A percentile compares a stretch with the other conserved stretches of the same genome.
Evolutionary conservation across 345 rosid genomes (phyloP).

Genomic region (Hirschfeldia incana): DNA sequence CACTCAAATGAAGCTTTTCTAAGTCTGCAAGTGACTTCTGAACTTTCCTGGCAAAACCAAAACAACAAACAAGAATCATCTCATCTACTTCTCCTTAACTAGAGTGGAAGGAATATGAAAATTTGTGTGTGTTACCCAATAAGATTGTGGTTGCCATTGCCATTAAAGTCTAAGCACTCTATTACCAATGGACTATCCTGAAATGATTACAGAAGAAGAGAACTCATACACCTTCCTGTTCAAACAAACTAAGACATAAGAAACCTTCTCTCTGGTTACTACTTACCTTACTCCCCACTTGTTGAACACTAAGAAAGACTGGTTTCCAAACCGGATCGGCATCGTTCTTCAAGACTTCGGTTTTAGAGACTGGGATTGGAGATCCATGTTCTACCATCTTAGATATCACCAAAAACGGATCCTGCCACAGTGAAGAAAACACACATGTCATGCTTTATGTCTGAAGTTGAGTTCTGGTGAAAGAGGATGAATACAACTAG

Average conservation of each 20-base stretch:
- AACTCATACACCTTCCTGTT: constrained; percentile 1
- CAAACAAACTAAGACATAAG: not conserved
- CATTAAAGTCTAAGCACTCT: constrained; percentile 40
- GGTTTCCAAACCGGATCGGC: constrained; percentile 73
- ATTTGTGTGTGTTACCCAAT: constrained; percentile 26
- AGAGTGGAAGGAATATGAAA: not conserved
- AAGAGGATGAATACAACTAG: constrained; percentile 3
- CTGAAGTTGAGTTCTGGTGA: not conserved
- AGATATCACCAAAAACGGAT: constrained; percentile 87
- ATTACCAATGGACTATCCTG: constrained; percentile 41
- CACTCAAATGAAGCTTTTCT: constrained; percentile 60
- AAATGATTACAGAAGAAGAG: constrained; percentile 19
- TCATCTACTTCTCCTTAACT: not conserved
- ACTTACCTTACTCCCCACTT: constrained; percentile 85
- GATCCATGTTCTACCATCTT: constrained; percentile 62
- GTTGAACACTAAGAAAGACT: constrained; percentile 71
- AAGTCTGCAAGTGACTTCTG: constrained; percentile 75
- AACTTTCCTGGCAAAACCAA: constrained; percentile 58
- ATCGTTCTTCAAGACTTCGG: constrained; percentile 85
- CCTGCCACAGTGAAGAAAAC: constrained; percentile 46
- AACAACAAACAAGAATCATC: constrained; percentile 20
- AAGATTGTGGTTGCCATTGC: constrained; percentile 37
- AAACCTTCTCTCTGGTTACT: constrained; percentile 22
- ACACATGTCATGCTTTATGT: not conserved
- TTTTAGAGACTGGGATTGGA: constrained; percentile 78